Evolutionary conservation across 345 rosid genomes (phyloP).

Genomic region (Eucalyptus erythrocorys): DNA sequence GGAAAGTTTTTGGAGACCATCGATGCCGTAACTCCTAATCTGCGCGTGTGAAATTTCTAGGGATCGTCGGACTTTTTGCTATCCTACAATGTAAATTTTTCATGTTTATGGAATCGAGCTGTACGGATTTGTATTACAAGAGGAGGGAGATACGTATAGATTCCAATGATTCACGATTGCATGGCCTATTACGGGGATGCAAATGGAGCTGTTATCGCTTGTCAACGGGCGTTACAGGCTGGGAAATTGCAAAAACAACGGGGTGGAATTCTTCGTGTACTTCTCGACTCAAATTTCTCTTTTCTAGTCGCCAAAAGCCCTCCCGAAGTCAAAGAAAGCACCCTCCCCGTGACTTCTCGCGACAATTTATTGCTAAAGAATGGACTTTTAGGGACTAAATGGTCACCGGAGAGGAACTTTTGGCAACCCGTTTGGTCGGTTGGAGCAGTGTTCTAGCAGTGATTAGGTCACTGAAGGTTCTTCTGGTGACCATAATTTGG

Average conservation of each 20-base stretch:
- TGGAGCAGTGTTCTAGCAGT: background rate
- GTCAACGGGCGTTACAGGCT: too few species aligned
- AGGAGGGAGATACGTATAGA: too few species aligned
- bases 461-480: background rate
- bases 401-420: background rate
- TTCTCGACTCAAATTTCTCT: background rate
- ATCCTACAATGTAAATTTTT: too few species aligned
- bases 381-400: background rate
- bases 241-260: background rate
- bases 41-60: too few species aligned
- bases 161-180: too few species aligned
- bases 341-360: background rate
- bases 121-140: too few species aligned
- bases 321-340: background rate
- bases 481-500: background rate
- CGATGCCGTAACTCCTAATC: background rate
- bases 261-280: background rate
- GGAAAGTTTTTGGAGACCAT: background rate
- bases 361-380: background rate
- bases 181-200: too few species aligned
- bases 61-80: too few species aligned
- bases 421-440: background rate
- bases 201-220: too few species aligned
- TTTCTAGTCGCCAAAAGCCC: background rate
- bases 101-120: too few species aligned